phyloP scores from a whole-genome alignment of 495 filamentous ascomycete species.

The Aspergillus indologenus region DNA sequence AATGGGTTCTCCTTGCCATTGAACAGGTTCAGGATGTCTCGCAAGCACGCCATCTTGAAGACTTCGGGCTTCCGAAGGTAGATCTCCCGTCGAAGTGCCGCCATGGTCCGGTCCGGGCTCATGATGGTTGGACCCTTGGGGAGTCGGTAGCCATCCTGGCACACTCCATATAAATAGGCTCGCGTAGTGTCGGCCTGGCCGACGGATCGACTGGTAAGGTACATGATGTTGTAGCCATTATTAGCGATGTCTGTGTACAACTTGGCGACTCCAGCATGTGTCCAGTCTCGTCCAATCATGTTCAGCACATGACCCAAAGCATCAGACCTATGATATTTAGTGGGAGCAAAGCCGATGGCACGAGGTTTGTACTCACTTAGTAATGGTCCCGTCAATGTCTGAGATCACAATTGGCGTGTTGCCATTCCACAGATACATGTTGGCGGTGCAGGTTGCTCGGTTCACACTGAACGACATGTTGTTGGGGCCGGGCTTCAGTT shows the following conservation, averaged over 20 bases:
- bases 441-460: constrained; percentile 82
- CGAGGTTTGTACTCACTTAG: constrained; percentile 55
- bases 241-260: constrained; percentile 92
- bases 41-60: constrained; percentile 98
- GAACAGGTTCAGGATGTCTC: constrained; percentile 89
- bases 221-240: constrained; percentile 99
- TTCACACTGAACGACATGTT: constrained; percentile 96
- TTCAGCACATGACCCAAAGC: constrained; percentile 96
- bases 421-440: constrained; percentile 89
- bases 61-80: constrained; percentile 96
- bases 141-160: constrained; percentile 80
- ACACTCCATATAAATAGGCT: constrained; percentile 84
- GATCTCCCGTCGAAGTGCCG: constrained; percentile 89
- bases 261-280: constrained; percentile 93
- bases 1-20: constrained; percentile 77
- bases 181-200: constrained; percentile 91
- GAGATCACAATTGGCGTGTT: constrained; percentile 93
- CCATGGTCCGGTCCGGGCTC: constrained; percentile 92
- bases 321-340: constrained; percentile 59
- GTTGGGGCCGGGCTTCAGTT: constrained; percentile 81
- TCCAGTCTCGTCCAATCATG: constrained; percentile 98
- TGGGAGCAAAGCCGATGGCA: not conserved
- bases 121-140: constrained; percentile 92
- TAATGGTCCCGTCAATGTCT: constrained; percentile 98
- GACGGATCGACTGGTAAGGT: constrained; percentile 89